Conservation (phyloP, 192 early-diverging fungal species). For the Geranomyces variabilis region DNA sequence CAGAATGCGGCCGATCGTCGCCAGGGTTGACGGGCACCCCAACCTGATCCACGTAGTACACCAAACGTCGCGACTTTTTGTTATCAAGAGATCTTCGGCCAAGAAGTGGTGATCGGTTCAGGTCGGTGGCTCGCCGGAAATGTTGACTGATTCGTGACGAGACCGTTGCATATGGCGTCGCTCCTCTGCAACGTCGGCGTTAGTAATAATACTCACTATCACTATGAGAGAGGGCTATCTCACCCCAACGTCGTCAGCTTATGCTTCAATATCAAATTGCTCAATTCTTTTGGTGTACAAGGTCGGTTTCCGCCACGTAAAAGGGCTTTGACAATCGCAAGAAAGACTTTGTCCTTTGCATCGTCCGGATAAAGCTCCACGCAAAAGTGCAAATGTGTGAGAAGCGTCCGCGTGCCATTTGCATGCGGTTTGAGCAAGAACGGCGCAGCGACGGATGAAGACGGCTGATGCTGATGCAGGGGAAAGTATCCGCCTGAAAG, state of each 20-base stretch:
- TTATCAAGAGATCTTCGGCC: conserved; percentile 11
- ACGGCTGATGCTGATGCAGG: background rate
- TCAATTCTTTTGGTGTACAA: conserved; percentile 79
- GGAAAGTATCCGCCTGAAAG: conserved; percentile 8
- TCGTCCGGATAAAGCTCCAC: conserved; percentile 25
- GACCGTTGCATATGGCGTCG: conserved; percentile 86
- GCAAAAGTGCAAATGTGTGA: conserved; percentile 23
- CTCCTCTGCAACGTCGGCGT: conserved; percentile 62
- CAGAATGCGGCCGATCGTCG: conserved; percentile 9
- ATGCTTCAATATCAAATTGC: conserved; percentile 72
- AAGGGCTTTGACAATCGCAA: conserved; percentile 62
- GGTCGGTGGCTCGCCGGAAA: conserved; percentile 77
- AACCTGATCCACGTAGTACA: conserved; percentile 17
- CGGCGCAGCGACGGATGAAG: conserved; percentile 12
- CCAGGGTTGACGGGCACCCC: conserved; percentile 19
- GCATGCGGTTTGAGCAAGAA: conserved; percentile 22
- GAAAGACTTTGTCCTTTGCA: conserved; percentile 28
- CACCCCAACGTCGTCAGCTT: conserved; percentile 18
- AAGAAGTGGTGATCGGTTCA: conserved; percentile 11
- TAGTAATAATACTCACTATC: background rate
- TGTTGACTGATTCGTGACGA: conserved; percentile 89
- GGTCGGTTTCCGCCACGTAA: conserved; percentile 76
- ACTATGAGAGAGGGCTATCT: background rate
- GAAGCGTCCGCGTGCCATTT: conserved; percentile 6
- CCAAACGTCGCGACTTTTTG: conserved; percentile 7